These are phyloP conservation scores for Hirsutella rhossiliensis DNA, from an alignment of 2,329 filamentous ascomycete genomes.

Conservation along the genomic window DNA sequence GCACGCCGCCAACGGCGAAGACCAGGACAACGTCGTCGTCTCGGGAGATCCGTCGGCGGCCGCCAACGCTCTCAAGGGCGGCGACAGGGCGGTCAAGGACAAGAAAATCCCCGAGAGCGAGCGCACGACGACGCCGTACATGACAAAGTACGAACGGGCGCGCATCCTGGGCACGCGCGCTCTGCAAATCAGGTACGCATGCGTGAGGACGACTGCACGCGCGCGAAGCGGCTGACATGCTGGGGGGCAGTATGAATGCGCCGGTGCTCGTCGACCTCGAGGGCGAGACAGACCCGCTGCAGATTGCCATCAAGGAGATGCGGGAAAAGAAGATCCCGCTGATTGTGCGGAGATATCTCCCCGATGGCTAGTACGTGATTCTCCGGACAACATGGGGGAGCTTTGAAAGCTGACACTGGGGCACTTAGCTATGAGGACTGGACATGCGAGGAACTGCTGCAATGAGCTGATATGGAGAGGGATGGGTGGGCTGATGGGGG, in stretches of 20 bases:
- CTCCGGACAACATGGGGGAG: neutral
- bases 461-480: slow-evolving; percentile 24
- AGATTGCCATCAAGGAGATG: slow-evolving; percentile 96
- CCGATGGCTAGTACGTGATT: slow-evolving; percentile 69
- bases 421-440: slow-evolving; percentile 85
- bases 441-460: slow-evolving; percentile 91
- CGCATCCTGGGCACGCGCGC: slow-evolving; percentile 88
- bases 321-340: slow-evolving; percentile 97
- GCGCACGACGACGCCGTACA: slow-evolving; percentile 88
- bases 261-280: slow-evolving; percentile 93
- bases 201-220: neutral
- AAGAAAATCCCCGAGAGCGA: slow-evolving; percentile 88
- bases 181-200: slow-evolving; percentile 79
- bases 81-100: slow-evolving; percentile 50
- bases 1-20: slow-evolving; percentile 38
- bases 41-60: slow-evolving; percentile 50
- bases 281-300: slow-evolving; percentile 92
- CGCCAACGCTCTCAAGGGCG: slow-evolving; percentile 40
- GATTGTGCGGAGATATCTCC: slow-evolving; percentile 88
- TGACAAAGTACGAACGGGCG: slow-evolving; percentile 98
- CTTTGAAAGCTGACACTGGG: neutral
- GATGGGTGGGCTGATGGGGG: slow-evolving; percentile 3
- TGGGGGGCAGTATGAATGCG: slow-evolving; percentile 71
- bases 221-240: slow-evolving; percentile 3
- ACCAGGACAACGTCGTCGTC: slow-evolving; percentile 46